Conservation (phyloP, 148 eudicot species). For the Euryodendron excelsum region DNA sequence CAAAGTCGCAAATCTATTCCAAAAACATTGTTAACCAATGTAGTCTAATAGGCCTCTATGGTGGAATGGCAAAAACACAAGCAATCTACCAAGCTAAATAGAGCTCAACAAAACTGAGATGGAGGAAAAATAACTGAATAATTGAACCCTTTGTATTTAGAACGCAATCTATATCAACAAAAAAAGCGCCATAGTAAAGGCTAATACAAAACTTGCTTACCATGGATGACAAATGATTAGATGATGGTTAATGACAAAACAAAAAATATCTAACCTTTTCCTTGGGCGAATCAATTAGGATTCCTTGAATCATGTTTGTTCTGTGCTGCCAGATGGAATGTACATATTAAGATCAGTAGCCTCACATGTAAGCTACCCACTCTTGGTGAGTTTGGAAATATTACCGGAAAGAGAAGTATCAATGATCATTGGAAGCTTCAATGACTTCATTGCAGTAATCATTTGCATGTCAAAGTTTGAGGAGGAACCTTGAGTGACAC, state of each 20-base stretch:
- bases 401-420: neutral
- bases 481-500: conserved; percentile 25
- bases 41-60: too few species aligned
- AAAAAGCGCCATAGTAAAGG: too few species aligned
- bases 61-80: too few species aligned
- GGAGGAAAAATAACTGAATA: too few species aligned
- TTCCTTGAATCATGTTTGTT: conserved; percentile 12
- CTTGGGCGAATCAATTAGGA: conserved; percentile 24
- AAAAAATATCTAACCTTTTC: conserved; percentile 10
- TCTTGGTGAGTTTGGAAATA: neutral
- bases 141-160: too few species aligned
- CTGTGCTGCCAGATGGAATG: conserved; percentile 26
- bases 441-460: conserved; percentile 28
- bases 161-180: too few species aligned
- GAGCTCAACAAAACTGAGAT: too few species aligned
- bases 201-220: too few species aligned
- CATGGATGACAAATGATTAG: neutral
- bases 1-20: too few species aligned
- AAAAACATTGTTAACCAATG: too few species aligned
- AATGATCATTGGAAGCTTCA: conserved; percentile 11
- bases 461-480: conserved; percentile 33
- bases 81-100: too few species aligned
- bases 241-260: neutral
- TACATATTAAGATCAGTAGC: conserved; percentile 16
- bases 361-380: neutral